Evolutionary conservation across 208 protist species (phyloP).

Genomic region (Porcisia deanei): DNA sequence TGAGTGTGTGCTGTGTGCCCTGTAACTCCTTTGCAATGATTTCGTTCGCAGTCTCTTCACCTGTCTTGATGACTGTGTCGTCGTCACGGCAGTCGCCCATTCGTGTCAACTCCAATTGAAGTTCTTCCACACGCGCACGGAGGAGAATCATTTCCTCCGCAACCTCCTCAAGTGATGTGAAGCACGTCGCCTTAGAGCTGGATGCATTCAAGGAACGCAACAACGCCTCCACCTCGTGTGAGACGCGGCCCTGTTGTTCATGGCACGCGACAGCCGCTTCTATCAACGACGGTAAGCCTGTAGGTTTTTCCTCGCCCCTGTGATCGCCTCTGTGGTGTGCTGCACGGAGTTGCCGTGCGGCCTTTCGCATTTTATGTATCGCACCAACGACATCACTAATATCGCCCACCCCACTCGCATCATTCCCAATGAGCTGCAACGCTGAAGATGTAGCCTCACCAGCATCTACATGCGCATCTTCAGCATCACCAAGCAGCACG

Average conservation of each 20-base stretch:
- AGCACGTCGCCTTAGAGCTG: neutral
- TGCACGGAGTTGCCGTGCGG: conserved; percentile 7
- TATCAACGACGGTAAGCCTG: neutral
- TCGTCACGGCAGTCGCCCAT: neutral
- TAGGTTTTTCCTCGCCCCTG: neutral
- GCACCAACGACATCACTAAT: neutral
- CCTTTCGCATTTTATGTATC: neutral
- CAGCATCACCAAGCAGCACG: neutral
- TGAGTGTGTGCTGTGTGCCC: conserved; percentile 14
- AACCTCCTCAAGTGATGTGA: conserved; percentile 23
- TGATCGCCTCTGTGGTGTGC: neutral
- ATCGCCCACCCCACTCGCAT: neutral
- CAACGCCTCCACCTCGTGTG: conserved; percentile 12
- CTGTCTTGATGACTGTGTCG: neutral
- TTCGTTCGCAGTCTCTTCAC: neutral
- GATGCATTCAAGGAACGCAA: conserved; percentile 5
- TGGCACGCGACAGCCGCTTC: neutral
- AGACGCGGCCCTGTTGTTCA: neutral
- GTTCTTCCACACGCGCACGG: conserved; percentile 9
- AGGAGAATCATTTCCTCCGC: conserved; percentile 8
- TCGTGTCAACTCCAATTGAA: neutral
- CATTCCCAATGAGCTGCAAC: neutral
- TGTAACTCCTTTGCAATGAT: conserved; percentile 1
- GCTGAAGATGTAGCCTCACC: neutral
- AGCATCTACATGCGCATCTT: neutral